Conservation (phyloP, 2,329 filamentous ascomycete species). For the Fusarium newnesense region DNA sequence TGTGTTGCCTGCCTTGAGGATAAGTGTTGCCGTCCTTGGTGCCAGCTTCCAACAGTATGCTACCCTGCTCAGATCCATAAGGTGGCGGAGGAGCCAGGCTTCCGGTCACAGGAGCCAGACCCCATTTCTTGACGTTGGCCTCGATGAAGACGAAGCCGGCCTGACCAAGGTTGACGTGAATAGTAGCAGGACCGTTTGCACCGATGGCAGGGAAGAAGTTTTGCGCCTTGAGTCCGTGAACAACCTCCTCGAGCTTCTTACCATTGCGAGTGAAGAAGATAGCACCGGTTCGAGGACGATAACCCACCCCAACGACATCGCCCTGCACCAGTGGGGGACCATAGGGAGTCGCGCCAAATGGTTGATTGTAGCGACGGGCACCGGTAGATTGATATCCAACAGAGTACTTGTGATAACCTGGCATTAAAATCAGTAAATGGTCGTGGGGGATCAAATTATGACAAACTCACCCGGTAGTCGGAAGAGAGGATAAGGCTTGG, state of each 20-base stretch:
- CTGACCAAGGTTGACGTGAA: slow-evolving; percentile 98
- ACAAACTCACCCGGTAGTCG: slow-evolving; percentile 81
- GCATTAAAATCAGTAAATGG: slow-evolving; percentile 36
- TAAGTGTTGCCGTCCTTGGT: slow-evolving; percentile 67
- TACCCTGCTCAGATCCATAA: slow-evolving; percentile 96
- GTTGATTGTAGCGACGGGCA: slow-evolving; percentile 89
- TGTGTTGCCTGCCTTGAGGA: slow-evolving; percentile 56
- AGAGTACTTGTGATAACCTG: slow-evolving; percentile 89
- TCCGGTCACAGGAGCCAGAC: slow-evolving; percentile 93
- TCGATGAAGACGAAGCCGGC: slow-evolving; percentile 99
- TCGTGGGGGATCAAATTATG: not conserved
- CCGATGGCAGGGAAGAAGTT: slow-evolving; percentile 99
- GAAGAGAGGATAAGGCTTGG: slow-evolving; percentile 96
- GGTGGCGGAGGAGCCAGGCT: slow-evolving; percentile 94
- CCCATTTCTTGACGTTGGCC: slow-evolving; percentile 99
- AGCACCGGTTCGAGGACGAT: slow-evolving; percentile 91
- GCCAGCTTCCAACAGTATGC: slow-evolving; percentile 91
- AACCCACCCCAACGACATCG: slow-evolving; percentile 95
- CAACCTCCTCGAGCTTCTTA: slow-evolving; percentile 95
- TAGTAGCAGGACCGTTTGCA: slow-evolving; percentile 88
- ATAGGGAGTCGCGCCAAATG: slow-evolving; percentile 82
- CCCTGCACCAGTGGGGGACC: slow-evolving; percentile 89
- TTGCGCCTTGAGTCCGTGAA: slow-evolving; percentile 89
- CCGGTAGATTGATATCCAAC: slow-evolving; percentile 92
- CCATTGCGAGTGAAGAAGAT: slow-evolving; percentile 99